Conservation (phyloP, 345 rosid species). For the Euclidium syriacum region DNA sequence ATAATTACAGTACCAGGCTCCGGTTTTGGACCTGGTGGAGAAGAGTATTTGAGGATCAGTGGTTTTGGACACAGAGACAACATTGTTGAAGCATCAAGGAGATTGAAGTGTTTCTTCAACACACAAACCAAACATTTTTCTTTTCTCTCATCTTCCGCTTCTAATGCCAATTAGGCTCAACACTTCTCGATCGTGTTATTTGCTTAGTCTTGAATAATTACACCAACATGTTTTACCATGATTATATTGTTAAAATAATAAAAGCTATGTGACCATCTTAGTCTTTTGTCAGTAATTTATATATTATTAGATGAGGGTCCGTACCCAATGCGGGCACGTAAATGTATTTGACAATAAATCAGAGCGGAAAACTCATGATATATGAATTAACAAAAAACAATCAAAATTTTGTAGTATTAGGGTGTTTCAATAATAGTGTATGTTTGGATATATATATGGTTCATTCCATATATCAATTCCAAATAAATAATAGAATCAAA, state of each 20-base stretch:
- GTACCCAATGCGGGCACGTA: too few species aligned
- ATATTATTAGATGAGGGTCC: too few species aligned
- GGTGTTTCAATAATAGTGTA: too few species aligned
- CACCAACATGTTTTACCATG: not conserved
- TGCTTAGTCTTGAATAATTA: not conserved
- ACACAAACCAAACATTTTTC: slow-evolving; percentile 17
- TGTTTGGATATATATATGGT: too few species aligned
- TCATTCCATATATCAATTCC: too few species aligned
- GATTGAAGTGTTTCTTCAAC: slow-evolving; percentile 31
- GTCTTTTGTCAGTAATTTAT: too few species aligned
- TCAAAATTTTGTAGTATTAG: too few species aligned
- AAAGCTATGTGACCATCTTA: not conserved
- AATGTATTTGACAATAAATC: too few species aligned
- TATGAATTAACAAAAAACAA: too few species aligned
- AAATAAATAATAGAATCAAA: too few species aligned
- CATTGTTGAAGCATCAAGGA: slow-evolving; percentile 58
- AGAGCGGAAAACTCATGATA: too few species aligned
- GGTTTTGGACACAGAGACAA: slow-evolving; percentile 52
- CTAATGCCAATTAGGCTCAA: slow-evolving; percentile 4
- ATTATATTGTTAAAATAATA: slow-evolving; percentile 22
- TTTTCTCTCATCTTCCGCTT: slow-evolving; percentile 6
- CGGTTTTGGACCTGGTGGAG: slow-evolving; percentile 80
- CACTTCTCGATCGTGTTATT: not conserved
- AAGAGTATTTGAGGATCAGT: slow-evolving; percentile 65
- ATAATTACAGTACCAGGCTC: slow-evolving; percentile 69